Base-by-base conservation (phyloP, 192 early-diverging fungal species). In the Dispira parvispora region DNA sequence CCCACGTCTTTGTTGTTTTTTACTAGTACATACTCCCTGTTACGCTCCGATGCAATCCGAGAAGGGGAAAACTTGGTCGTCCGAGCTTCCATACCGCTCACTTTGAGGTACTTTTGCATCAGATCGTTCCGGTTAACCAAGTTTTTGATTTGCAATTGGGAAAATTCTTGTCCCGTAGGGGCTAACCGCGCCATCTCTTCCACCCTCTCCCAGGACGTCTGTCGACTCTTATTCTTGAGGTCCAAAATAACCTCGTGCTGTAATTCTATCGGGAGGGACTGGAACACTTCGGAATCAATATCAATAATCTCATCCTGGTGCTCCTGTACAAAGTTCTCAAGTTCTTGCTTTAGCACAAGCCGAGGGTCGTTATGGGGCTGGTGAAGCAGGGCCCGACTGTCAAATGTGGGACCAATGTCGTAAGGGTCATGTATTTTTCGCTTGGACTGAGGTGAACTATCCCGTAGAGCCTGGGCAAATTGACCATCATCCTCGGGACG, bases 211-310 rank as follows among this genome's bases (percentile, higher is more conserved):
- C 81, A 83, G 13, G 87, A 86, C 0, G 89, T 84, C 62, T 87
- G 82, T 1, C 96, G 79, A 8, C 88, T 88, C 45, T 81, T 81
- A 12, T 79, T 71, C 61, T 92, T 91, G 16, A 95, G 76, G 43
- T 90, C 91, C n/a, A 87, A 78, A 25, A 99, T 80, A 46, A 99
- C 80, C 68, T 98, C 92, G 70, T 96, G 90, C 71, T 98, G 96
- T 18, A 84, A 70, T 63, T 94, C 91, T 0, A 82, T 66, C 8
- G 91, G 82, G 21, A 97, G 75, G 0, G 78, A 66, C 50, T 79
- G 71, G 69, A 97, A 97, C 11, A 66, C 73, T 1, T 78, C 80
- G 0, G 90, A 91, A 56, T 93, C 86, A n/a, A 87, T 79, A 65
- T 91, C 80, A n/a, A 89, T 57, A 21, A 83, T 75, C 11, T 68